These are phyloP conservation scores for Candida patagonica DNA, from an alignment of 805 yeast genomes.

Conservation along the genomic window DNA sequence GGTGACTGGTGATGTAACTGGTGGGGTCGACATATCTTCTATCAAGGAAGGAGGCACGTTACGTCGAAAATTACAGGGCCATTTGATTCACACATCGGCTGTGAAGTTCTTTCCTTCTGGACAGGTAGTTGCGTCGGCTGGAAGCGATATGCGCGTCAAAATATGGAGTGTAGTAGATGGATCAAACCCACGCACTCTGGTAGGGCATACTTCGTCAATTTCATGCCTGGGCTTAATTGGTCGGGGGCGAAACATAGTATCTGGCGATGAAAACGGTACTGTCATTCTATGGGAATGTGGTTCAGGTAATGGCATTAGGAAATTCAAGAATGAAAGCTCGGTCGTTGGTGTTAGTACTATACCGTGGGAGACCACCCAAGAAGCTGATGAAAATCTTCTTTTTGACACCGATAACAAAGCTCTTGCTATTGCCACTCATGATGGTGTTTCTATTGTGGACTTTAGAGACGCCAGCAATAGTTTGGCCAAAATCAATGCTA, in stretches of 20 bases:
- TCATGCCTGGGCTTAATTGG: conserved; percentile 47
- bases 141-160: conserved; percentile 49
- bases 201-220: conserved; percentile 40
- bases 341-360: too few relatives aligned
- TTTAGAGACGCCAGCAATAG: background rate
- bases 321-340: conserved; percentile 33
- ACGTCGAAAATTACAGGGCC: conserved; percentile 35
- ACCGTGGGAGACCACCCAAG: background rate
- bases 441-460: conserved; percentile 8
- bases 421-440: conserved; percentile 5
- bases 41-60: conserved; percentile 12
- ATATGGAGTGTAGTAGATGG: conserved; percentile 51
- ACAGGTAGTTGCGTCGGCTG: conserved; percentile 48
- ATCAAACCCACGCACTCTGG: conserved; percentile 40
- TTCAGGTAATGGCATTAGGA: conserved; percentile 36
- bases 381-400: background rate
- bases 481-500: background rate
- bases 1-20: conserved; percentile 30
- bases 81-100: conserved; percentile 37
- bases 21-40: conserved; percentile 25
- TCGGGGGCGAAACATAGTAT: conserved; percentile 56
- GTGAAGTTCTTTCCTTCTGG: conserved; percentile 54
- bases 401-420: conserved; percentile 1
- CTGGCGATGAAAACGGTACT: conserved; percentile 44
- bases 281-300: conserved; percentile 66